Base-by-base conservation (phyloP, 176 grass and related monocot species). In the Thinopyrum elongatum region DNA sequence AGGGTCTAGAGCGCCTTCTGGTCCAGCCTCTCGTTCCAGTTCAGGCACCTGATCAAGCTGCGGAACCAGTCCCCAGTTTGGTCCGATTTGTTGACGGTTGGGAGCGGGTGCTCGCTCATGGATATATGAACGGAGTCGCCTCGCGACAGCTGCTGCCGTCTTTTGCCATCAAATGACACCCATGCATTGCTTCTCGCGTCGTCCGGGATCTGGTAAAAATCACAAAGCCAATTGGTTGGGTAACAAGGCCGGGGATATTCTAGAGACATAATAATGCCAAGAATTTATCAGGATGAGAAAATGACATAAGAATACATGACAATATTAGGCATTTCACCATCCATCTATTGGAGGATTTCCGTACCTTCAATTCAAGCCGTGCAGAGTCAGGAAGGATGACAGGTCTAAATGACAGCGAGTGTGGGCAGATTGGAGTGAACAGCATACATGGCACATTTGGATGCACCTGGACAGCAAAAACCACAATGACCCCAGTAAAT, bases 311-410 rank as follows among this genome's bases (percentile, higher is more conserved):
- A 19, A 73, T 41, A 11, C 41, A 44, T 5, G 15, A 60, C 63
- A 55, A 83, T 8, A 28, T 31, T 42, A 79, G 27, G 19, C 33
- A 73, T 55, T 65, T 90, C 19, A 79, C 6, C 10, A 34, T 58
- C 84, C 10, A 80, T 47, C 35, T 28, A 33, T 80, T 60, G 79
- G 27, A 63, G 70, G 31, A 47, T 29, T 42, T 71, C 9, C 69
- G n/a, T 87, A 99, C 97, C 97, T 99, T 97, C 25, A 99, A 75
- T 86, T 94, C 97, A 69, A 99, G 97, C 38, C 60, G 71, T 17
- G 97, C 90, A 10, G 97, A 99, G 73, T 99, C 97, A 44, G 97
- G 94, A 91, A 97, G 90, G 86, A 99, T 99, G 65, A 99, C 97
- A 38, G 97, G 94, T 84, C 97, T 92, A 84, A 97, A 99, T 80